Percentiles rank a stretch among this genome's conserved stretches.
Conservation (phyloP, 345 rosid species). For the Eucalyptus pauciflora region DNA sequence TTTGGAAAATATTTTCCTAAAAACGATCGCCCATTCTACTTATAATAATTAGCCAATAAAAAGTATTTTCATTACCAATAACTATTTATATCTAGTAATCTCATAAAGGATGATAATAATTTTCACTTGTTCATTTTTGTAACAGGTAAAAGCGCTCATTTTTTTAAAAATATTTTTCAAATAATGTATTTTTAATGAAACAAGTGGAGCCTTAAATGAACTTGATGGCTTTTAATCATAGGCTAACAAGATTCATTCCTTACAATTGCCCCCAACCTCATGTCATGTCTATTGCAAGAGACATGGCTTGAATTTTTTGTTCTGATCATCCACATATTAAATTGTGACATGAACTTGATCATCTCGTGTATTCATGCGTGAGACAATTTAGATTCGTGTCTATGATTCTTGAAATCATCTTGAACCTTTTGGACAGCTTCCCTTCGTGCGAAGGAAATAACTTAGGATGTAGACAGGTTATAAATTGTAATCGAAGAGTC, state of each 20-base stretch:
- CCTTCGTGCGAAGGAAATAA: not conserved
- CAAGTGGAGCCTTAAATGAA: not conserved
- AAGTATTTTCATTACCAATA: not conserved
- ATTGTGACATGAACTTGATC: not conserved
- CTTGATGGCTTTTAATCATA: not conserved
- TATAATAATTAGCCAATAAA: too few species aligned
- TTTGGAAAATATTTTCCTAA: not conserved
- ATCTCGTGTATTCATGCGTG: not conserved
- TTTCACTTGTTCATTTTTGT: not conserved
- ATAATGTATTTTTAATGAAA: not conserved
- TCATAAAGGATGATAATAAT: not conserved
- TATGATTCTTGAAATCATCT: not conserved
- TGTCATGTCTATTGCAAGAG: not conserved
- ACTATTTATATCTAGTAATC: too few species aligned
- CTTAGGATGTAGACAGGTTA: not conserved
- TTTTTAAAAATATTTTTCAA: not conserved
- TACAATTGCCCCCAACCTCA: not conserved
- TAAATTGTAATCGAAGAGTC: not conserved
- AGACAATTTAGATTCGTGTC: not conserved
- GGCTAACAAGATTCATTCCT: not conserved
- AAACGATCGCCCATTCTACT: fast-evolving
- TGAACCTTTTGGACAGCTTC: not conserved
- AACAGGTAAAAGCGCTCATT: fast-evolving
- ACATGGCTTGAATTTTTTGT: not conserved
- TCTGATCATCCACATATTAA: not conserved